Evolutionary conservation across 768 basidiomycete genomes (phyloP), one percentile per base, ranked within the genome.

Genomic region (Russula olivacea): DNA sequence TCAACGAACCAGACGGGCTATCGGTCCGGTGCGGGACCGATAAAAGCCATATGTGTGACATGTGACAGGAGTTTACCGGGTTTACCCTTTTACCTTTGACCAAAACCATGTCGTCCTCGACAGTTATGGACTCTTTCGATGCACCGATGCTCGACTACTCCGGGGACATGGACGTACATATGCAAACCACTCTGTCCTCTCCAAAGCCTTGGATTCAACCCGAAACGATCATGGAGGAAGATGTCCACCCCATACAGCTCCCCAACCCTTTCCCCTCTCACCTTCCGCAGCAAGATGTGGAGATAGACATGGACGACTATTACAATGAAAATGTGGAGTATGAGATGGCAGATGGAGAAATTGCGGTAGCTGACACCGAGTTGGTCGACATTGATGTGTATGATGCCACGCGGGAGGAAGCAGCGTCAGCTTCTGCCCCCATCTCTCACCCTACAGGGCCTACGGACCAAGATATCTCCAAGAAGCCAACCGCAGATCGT

Each of bases 181-280:
- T 68, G 67, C 67, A 67, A 21, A 68, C 67, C 17, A 68, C 66
- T 4, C n/a, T 60, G 0, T 63, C 67, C 9, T 66, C 67, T 14
- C 67, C 67, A 67, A 66, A 64, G 40, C 66, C 66, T 12, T 68
- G 67, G 67, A 11, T 41, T 28, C 61, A 59, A 15, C 10, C 65
- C 36, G 67, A 68, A 63, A 45, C 67, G 32, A 53, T 67, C 38
- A 68, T 68, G 67, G 67, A 68, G 47, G 67, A 68, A 36, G 67
- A 68, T 55, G 34, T 54, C 23, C 58, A 66, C 28, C 61, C 54
- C 5, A 55, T 56, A n/a, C 49, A 45, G 10, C 47, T 61, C 38
- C 45, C 58, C 12, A 55, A 53, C 43, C 54, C 47, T 17, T 58
- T 57, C 45, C 57, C 60, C 3, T 54, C 67, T 12, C 57, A 58